phyloP scores from a whole-genome alignment of 2,329 filamentous ascomycete genomes.

The Pestalotiopsis sp. region DNA sequence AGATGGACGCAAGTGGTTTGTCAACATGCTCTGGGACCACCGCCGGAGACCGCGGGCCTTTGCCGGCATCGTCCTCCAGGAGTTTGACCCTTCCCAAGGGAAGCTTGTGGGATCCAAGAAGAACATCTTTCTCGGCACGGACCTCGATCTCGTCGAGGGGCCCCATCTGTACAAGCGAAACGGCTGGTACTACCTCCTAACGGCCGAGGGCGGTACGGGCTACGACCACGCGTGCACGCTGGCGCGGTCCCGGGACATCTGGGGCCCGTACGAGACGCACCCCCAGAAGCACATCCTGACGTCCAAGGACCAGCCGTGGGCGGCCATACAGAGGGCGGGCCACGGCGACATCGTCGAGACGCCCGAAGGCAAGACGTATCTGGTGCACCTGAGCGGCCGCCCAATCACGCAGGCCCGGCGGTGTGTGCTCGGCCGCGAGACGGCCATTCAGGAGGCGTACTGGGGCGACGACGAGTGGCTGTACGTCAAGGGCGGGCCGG shows the following conservation, averaged over 20 bases:
- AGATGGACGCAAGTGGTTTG: conserved; percentile 58
- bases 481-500: conserved; percentile 61
- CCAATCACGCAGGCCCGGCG: conserved; percentile 54
- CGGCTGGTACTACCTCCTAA: conserved; percentile 63
- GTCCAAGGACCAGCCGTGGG: conserved; percentile 50
- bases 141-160: conserved; percentile 56
- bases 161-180: conserved; percentile 62
- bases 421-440: conserved; percentile 59
- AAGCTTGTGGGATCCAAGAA: conserved; percentile 58
- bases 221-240: conserved; percentile 65
- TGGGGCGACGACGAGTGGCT: conserved; percentile 65
- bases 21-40: conserved; percentile 61
- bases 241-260: conserved; percentile 51
- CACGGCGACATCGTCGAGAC: conserved; percentile 59
- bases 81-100: conserved; percentile 52
- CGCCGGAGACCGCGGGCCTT: conserved; percentile 51
- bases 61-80: conserved; percentile 60
- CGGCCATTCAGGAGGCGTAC: conserved; percentile 59
- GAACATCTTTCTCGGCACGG: conserved; percentile 59
- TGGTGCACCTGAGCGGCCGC: conserved; percentile 56
- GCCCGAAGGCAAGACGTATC: conserved; percentile 52
- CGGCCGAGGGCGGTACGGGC: conserved; percentile 63
- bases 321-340: conserved; percentile 54
- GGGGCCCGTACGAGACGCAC: conserved; percentile 65
- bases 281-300: conserved; percentile 61